These are phyloP conservation scores for Cornus florida DNA, from an alignment of 148 eudicot genomes.

Conservation along the genomic window DNA sequence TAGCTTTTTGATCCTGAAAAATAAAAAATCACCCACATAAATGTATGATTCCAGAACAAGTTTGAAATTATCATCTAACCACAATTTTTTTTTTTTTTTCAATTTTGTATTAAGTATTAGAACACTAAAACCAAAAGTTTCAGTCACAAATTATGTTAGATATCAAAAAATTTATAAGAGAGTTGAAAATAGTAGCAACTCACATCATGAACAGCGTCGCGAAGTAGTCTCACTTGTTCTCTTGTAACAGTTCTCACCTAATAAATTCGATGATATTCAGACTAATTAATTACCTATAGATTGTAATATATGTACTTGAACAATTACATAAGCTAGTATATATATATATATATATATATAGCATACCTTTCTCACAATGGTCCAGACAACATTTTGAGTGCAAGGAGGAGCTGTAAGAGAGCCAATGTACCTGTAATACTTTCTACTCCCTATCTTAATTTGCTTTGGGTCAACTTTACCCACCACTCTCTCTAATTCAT, in stretches of 20 bases:
- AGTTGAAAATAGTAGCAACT: conserved; percentile 4
- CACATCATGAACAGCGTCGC: conserved; percentile 43
- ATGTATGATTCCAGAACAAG: background rate
- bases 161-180: too few species aligned
- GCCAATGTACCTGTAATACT: conserved; percentile 45
- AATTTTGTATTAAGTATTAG: too few species aligned
- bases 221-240: conserved; percentile 33
- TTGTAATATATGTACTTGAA: background rate
- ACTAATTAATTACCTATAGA: too few species aligned
- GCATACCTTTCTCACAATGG: conserved; percentile 32
- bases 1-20: conserved; percentile 22
- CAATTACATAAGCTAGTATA: too few species aligned
- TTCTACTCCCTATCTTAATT: conserved; percentile 24
- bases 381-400: conserved; percentile 38
- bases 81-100: too few species aligned
- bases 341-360: too few species aligned
- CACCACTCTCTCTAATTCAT: conserved; percentile 16
- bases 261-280: background rate
- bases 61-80: too few species aligned
- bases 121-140: too few species aligned
- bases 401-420: conserved; percentile 52
- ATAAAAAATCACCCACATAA: background rate
- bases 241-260: conserved; percentile 37
- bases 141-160: too few species aligned
- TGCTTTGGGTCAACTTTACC: conserved; percentile 32